Base-by-base conservation (phyloP, 2,329 filamentous ascomycete species). In the Penicillium aurantiogriseum region DNA sequence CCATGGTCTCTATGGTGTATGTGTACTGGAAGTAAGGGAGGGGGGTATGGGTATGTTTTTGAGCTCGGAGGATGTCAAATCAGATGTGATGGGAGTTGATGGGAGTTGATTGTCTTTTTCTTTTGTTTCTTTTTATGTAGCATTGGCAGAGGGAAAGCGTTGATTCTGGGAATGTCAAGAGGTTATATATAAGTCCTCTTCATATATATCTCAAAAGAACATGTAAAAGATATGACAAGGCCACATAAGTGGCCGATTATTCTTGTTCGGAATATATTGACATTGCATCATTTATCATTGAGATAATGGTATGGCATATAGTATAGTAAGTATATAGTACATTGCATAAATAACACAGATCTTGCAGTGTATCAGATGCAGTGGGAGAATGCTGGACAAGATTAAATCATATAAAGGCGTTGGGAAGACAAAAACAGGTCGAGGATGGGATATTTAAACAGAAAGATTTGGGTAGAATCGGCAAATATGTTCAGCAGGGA, bases 281-380 rank as follows among this genome's bases (percentile, higher is more conserved):
- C 36, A 60, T 58, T 60, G 57, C 15, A 61, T 58, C 46, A 54
- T 60, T 29, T 19, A 54, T 51, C 36, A 21, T 36, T 15, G 29
- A 45, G 42, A 56, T 61, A 48, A 45, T 27, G 38, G 23, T 36
- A 49, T 58, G 19, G 40, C 36, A 54, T 54, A 38, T 35, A 29
- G 15, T 36, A 51, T 48, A 38, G 52, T 58, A 61, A 38, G 52
- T 58, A 61, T 60, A 62, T 57, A 56, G 44, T 43, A 57, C 42
- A 52, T 29, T 31, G 29, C 39, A 25, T 42, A 31, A 25, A 19
- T 21, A 38, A 15, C 40, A 46, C 33, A 19, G 11, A 46, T 51
- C 48, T 48, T 19, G 31, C 13, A 40, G 19, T 48, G 35, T 54
- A 54, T 35, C 27, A 29, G 35, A 42, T 33, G 42, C n/a, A 43